Base-by-base conservation (phyloP, 2,329 filamentous ascomycete genomes). In the Aureobasidium vineae region DNA sequence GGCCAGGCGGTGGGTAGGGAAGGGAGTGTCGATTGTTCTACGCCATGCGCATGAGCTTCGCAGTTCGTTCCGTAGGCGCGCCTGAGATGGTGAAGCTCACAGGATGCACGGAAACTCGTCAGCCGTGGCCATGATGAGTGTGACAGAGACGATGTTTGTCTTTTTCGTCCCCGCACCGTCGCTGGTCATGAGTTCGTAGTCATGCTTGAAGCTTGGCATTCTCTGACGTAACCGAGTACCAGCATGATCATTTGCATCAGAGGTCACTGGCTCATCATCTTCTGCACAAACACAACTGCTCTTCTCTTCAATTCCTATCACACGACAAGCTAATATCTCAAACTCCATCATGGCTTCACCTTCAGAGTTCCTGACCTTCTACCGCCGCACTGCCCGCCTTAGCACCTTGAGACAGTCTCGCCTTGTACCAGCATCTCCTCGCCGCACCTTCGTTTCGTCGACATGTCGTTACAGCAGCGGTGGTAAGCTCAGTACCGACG, bases 1-100 rank as follows among this genome's bases (percentile, higher is more conserved):
- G 63, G 94, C 92, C 54, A 97, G 87, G 69, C 91, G 89, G 41
- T 87, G 77, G 47, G 88, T 90, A 23, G 93, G 93, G 75, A 98
- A 90, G 52, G 95, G 94, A 67, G 95, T 84, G 72, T 88, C 83
- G 69, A 97, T 85, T 68, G 84, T 86, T 73, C 91, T 93, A 74
- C 40, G 38, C 23, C 41, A 23, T 47, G 36, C 61, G 50, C 50
- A 57, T 56, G 49, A 65, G 52, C 52, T 53, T 45, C 16, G 33
- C 15, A 26, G 31, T 33, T 31, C 23, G 7, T 26, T 63, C 33
- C 31, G 21, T 28, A 19, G 36, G 16, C 47, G 31, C 36, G 28
- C 38, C 45, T 52, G 49, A 31, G 21, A 23, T 10, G 60, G 11
- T 49, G 47, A n/a, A 26, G 66, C 69, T 21, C 74, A 79, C 78